These are phyloP conservation scores for Helichrysum umbraculigerum DNA, from an alignment of 129 eudicot genomes.

Conservation along the genomic window DNA sequence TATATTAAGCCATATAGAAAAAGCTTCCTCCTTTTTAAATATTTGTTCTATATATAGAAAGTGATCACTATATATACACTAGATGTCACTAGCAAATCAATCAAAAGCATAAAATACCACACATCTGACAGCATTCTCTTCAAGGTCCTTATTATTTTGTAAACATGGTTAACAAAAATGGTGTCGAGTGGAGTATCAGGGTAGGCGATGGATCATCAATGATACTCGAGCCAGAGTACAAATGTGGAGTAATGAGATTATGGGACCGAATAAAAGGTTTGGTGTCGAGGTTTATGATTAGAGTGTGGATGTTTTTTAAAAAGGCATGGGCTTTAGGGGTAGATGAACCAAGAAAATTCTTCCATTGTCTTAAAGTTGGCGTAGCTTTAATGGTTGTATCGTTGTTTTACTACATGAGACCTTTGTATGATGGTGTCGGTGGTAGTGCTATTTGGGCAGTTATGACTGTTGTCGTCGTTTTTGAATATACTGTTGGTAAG, in stretches of 20 bases:
- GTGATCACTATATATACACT: slow-evolving; percentile 30
- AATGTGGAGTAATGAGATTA: slow-evolving; percentile 26
- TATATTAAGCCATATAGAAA: slow-evolving; percentile 17
- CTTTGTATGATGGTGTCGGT: slow-evolving; percentile 63
- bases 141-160: neutral
- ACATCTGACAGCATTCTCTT: slow-evolving; percentile 24
- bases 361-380: slow-evolving; percentile 64
- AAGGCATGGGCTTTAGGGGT: slow-evolving; percentile 60
- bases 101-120: slow-evolving; percentile 19
- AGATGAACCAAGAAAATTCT: slow-evolving; percentile 63
- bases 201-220: slow-evolving; percentile 41
- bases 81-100: slow-evolving; percentile 18
- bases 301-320: slow-evolving; percentile 36
- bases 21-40: slow-evolving; percentile 18
- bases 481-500: slow-evolving; percentile 71
- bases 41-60: slow-evolving; percentile 25
- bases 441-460: slow-evolving; percentile 80
- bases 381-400: slow-evolving; percentile 61
- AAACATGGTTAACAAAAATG: slow-evolving; percentile 44
- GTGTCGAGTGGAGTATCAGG: slow-evolving; percentile 60
- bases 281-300: slow-evolving; percentile 20
- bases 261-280: slow-evolving; percentile 39
- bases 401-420: slow-evolving; percentile 67
- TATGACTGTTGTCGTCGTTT: slow-evolving; percentile 74
- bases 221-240: slow-evolving; percentile 41